Evolutionary conservation across 2,329 filamentous ascomycete genomes (phyloP).

Genomic region (Ramularia endophylla): DNA sequence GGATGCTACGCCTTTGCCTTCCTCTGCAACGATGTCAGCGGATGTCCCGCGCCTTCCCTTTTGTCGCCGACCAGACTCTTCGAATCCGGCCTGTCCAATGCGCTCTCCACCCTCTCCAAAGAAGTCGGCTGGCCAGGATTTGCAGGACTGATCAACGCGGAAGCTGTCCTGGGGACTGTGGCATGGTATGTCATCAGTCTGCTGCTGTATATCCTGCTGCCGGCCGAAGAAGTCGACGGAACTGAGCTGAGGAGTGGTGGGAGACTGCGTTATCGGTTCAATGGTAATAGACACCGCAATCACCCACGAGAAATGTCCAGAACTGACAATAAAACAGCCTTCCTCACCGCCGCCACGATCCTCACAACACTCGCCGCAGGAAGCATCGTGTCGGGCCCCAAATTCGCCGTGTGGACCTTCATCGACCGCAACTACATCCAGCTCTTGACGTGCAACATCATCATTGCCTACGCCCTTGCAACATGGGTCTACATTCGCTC

Average conservation of each 20-base stretch:
- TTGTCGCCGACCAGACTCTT: constrained; percentile 63
- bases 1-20: constrained; percentile 76
- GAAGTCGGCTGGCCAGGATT: constrained; percentile 83
- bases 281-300: constrained; percentile 34
- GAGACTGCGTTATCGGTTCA: constrained; percentile 72
- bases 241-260: constrained; percentile 64
- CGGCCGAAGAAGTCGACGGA: constrained; percentile 66
- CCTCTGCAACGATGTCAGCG: constrained; percentile 85
- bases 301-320: neutral
- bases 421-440: constrained; percentile 88
- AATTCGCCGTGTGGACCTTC: constrained; percentile 87
- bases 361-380: constrained; percentile 66
- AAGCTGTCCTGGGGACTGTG: constrained; percentile 63
- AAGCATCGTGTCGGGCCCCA: constrained; percentile 67
- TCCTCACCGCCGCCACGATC: constrained; percentile 68
- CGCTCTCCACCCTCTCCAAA: constrained; percentile 64
- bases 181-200: constrained; percentile 75
- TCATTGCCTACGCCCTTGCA: constrained; percentile 68
- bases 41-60: constrained; percentile 80
- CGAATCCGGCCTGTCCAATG: constrained; percentile 33
- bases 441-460: constrained; percentile 73
- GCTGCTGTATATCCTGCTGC: constrained; percentile 68
- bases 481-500: constrained; percentile 75
- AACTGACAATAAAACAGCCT: constrained; percentile 48
- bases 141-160: constrained; percentile 61